Evolutionary conservation across 495 filamentous ascomycete species (phyloP).

Genomic region (Penicillium turbatum): DNA sequence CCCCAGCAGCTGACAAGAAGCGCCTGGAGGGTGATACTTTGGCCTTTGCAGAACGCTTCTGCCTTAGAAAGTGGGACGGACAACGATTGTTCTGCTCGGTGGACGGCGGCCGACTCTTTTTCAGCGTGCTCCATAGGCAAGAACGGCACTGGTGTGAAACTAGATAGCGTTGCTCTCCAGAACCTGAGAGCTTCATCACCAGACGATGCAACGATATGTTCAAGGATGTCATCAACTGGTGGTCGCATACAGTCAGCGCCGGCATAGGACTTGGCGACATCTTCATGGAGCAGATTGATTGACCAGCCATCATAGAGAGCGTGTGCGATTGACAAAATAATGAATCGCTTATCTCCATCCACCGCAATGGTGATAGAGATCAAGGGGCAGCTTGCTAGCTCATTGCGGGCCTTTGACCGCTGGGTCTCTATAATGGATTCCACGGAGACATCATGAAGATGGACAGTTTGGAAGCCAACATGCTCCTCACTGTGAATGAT

Average conservation of each 20-base stretch:
- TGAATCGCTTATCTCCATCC: slow-evolving; percentile 19
- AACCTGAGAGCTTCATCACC: slow-evolving; percentile 27
- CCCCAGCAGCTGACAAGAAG: slow-evolving; percentile 66
- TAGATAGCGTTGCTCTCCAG: slow-evolving; percentile 36
- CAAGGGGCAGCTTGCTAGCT: slow-evolving; percentile 10
- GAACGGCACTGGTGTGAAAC: slow-evolving; percentile 24
- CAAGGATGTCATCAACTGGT: slow-evolving; percentile 27
- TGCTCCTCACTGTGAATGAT: slow-evolving; percentile 42
- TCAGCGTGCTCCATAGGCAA: slow-evolving; percentile 14
- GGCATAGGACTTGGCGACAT: slow-evolving; percentile 41
- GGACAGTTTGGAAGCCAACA: slow-evolving; percentile 19
- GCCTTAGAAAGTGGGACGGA: slow-evolving; percentile 33
- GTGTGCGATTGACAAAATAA: slow-evolving; percentile 60
- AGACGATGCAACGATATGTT: slow-evolving; percentile 25
- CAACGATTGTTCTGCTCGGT: slow-evolving; percentile 25
- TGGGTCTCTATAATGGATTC: slow-evolving; percentile 22
- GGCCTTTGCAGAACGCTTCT: slow-evolving; percentile 45
- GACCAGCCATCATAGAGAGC: slow-evolving; percentile 86
- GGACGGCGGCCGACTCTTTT: slow-evolving; percentile 24
- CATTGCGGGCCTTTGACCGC: slow-evolving; percentile 19
- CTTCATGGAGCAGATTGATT: slow-evolving; percentile 61
- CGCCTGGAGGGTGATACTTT: slow-evolving; percentile 72
- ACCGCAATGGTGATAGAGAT: slow-evolving; percentile 15
- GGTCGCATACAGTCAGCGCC: slow-evolving; percentile 22
- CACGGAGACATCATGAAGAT: slow-evolving; percentile 15